Base-by-base conservation (phyloP, 805 yeast species). In the Yarrowia osloensis region DNA sequence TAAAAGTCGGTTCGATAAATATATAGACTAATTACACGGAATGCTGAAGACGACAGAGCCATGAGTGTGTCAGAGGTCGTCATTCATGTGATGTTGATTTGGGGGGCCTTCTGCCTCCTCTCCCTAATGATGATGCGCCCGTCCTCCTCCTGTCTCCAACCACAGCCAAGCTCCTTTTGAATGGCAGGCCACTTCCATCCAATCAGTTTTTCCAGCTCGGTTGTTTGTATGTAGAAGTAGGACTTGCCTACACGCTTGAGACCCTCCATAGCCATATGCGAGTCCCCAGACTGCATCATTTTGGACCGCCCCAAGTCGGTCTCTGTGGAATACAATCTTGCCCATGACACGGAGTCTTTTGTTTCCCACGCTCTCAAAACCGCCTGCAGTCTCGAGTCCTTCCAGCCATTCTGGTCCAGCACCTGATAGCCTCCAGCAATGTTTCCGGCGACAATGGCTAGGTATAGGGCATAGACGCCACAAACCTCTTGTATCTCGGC, bases 381-480 rank as follows among this genome's bases (percentile, higher is more conserved):
- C 1, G 49, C 21, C 67, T 68, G 69, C 9, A 63, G 40, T 11
- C 52, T 21, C 17, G 29, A 31, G 19, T 61, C 66, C 13, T 61
- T 61, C 28, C 66, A 67, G 17, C 26, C 44, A 54, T 69, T 69
- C 15, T 24, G 47, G 26, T 49, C 59, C 59, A 70, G 66, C 19
- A 71, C 63, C 21, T 40, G 65, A 37, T 71, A 72, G 9, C 75
- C 75, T 15, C 42, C 70, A 9, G 63, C 42, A 19, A 68, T 49
- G 22, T 68, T 70, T 17, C 67, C 67, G 4, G 67, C 52, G 61
- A 69, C 68, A 47, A 74, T 75, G 3, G 68, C 71, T 13, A 73
- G 57, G 71, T 86, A 89, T 13, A 86, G 73, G 2, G 79, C 78
- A 59, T 82, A 72, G 19, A 84, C 73, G 4, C 79, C 74, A 17